Percentiles rank a stretch among this genome's conserved stretches.
Conservation (phyloP, 495 filamentous ascomycete genomes). For the Aspergillus saccharolyticus region DNA sequence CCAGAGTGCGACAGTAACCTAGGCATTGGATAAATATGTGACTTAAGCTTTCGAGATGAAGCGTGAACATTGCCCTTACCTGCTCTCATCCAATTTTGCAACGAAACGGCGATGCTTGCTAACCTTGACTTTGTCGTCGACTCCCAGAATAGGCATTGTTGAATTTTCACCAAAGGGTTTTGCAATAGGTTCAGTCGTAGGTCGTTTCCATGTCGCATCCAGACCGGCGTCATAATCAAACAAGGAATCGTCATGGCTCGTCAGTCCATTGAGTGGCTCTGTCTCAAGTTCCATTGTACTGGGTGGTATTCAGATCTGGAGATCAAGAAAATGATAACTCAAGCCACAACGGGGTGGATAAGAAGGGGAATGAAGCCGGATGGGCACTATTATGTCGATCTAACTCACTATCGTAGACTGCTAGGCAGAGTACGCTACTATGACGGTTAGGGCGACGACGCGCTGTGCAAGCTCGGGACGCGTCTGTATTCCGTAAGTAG, state of each 20-base stretch:
- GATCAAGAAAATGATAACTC: too few relatives aligned
- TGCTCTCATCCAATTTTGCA: slow-evolving; percentile 80
- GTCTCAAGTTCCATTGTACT: slow-evolving; percentile 13
- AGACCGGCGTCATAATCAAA: slow-evolving; percentile 67
- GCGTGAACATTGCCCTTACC: slow-evolving; percentile 42
- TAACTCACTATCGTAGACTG: too few relatives aligned
- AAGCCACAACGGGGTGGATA: neutral
- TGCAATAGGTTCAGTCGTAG: slow-evolving; percentile 26
- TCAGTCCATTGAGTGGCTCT: slow-evolving; percentile 11
- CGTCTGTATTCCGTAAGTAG: neutral
- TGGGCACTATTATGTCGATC: too few relatives aligned
- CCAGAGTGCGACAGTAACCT: slow-evolving; percentile 76
- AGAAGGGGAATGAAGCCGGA: too few relatives aligned
- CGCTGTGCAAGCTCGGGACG: neutral
- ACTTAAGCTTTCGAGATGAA: neutral
- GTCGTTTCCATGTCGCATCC: slow-evolving; percentile 44
- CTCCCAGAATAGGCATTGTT: slow-evolving; percentile 50
- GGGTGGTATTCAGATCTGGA: too few relatives aligned
- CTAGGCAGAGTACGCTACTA: too few relatives aligned
- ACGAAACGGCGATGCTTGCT: slow-evolving; percentile 66
- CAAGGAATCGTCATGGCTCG: slow-evolving; percentile 52
- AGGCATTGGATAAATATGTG: neutral
- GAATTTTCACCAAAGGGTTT: slow-evolving; percentile 14
- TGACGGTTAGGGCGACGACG: neutral
- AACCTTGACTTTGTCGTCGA: slow-evolving; percentile 83